Evolutionary conservation across 768 basidiomycete genomes (phyloP).

Genomic region (Tylopilus balloui): DNA sequence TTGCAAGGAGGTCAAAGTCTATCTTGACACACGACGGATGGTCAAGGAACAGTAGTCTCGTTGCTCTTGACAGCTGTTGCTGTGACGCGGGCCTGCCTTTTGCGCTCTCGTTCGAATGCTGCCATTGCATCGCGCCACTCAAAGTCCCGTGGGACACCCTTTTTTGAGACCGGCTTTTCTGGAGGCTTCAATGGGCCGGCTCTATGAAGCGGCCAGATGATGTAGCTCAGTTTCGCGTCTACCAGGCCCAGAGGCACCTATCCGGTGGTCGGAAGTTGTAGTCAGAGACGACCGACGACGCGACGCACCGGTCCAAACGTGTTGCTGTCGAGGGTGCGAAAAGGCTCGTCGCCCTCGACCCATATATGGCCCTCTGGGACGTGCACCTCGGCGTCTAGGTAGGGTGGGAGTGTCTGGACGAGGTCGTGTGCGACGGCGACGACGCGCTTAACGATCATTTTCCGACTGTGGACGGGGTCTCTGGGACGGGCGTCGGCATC

Average conservation of each 20-base stretch:
- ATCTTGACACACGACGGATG: neutral
- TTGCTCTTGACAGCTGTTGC: neutral
- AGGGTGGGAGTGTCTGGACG: constrained; percentile 66
- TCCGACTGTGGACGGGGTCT: constrained; percentile 52
- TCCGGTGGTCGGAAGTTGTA: neutral
- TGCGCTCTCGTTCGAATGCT: constrained; percentile 29
- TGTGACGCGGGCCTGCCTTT: constrained; percentile 22
- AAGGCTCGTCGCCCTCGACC: constrained; percentile 52
- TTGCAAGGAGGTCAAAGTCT: neutral
- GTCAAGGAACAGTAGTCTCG: neutral
- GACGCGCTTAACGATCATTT: constrained; percentile 62
- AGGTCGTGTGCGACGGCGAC: constrained; percentile 58
- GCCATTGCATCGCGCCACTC: constrained; percentile 29
- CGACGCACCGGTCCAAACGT: constrained; percentile 59
- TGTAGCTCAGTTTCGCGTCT: constrained; percentile 45
- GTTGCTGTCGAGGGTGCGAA: constrained; percentile 66
- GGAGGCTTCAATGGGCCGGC: constrained; percentile 35
- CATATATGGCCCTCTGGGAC: constrained; percentile 65
- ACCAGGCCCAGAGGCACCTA: constrained; percentile 44
- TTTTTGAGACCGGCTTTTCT: constrained; percentile 14
- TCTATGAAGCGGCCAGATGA: constrained; percentile 51
- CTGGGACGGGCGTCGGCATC: constrained; percentile 32
- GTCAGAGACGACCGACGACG: neutral
- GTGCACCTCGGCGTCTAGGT: constrained; percentile 47
- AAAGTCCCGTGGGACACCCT: constrained; percentile 19